These are phyloP conservation scores for Cladosporium colombiae DNA, from an alignment of 2,329 filamentous ascomycete species.

Conservation along the genomic window DNA sequence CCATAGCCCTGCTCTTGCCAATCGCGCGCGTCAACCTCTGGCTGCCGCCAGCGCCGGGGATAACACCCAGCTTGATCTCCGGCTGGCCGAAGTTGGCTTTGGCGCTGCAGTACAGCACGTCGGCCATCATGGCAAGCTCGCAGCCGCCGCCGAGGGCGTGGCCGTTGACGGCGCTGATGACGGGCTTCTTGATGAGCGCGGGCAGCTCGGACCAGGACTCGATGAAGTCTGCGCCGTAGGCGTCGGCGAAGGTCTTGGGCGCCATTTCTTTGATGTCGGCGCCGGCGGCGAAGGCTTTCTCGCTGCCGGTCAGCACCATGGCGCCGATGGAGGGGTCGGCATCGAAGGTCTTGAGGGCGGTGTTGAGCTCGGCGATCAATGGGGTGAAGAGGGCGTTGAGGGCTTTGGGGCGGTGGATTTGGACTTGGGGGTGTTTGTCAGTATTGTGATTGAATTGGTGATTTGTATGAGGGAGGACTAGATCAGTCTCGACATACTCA, in stretches of 20 bases:
- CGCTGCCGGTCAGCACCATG: constrained; percentile 83
- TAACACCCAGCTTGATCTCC: constrained; percentile 91
- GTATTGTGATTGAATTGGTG: neutral
- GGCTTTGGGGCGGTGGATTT: constrained; percentile 89
- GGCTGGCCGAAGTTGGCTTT: constrained; percentile 92
- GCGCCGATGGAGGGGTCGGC: constrained; percentile 67
- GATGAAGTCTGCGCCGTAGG: constrained; percentile 90
- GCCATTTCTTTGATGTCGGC: constrained; percentile 99
- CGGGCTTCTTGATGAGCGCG: constrained; percentile 83
- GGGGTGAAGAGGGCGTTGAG: constrained; percentile 92
- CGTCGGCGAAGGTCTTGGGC: constrained; percentile 80
- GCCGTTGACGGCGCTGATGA: constrained; percentile 91
- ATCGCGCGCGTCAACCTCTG: constrained; percentile 78
- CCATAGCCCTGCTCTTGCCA: constrained; percentile 79
- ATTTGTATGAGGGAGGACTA: constrained; percentile 1
- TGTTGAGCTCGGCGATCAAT: constrained; percentile 85
- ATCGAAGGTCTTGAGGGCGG: constrained; percentile 71
- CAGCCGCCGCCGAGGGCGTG: constrained; percentile 94
- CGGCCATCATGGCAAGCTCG: constrained; percentile 96
- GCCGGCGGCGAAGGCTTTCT: constrained; percentile 90
- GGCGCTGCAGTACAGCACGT: constrained; percentile 87
- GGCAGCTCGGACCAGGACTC: constrained; percentile 89
- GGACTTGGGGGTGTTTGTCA: constrained; percentile 62
- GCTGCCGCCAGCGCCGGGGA: constrained; percentile 88
- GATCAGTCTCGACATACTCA: constrained; percentile 62